Evolutionary conservation across 2,329 filamentous ascomycete genomes (phyloP), one percentile per base, ranked within the genome.

Genomic region (Stromatinia cepivora): DNA sequence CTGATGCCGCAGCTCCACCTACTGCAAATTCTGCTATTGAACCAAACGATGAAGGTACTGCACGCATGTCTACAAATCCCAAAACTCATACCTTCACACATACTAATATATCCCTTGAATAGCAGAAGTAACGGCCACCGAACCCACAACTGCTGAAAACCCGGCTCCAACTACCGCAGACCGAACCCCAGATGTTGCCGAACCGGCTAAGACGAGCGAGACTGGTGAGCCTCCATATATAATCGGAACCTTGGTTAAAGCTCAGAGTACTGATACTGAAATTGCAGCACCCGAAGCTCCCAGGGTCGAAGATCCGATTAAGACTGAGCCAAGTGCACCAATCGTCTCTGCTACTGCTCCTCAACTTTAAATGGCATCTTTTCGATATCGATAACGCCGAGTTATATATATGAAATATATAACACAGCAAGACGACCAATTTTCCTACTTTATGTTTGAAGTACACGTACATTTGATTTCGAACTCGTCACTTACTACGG

Each of bases 61-160:
- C 48, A 13, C 48, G 48, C 45, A 67, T 68, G 65, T 53, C 20
- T 28, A 10, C 4, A 31, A 58, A 8, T 39, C 28, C 28, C 17
- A 36, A 22, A 22, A 13, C 42, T 57, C 22, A 58, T 48, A 13
- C 36, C 22, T 17, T n/a, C 13, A 22, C 13, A 31, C 28, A 45
- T 52, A 66, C 72, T 73, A 63, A 75, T 66, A 36, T 52, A 22
- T 59, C 56, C n/a, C 31, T 66, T 58, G 11, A 42, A 42, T 31
- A 70, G 64, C 70, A 63, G 72, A 73, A 54, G 71, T 54, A 59
- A 73, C 72, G 20, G 67, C 70, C 22, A 65, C 72, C 48, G 73
- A 73, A 50, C 62, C 54, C 25, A 57, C 62, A 11, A 48, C 54
- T 22, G 76, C 31, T 72, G 67, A 66, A 42, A 67, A 76, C 52